phyloP scores from a whole-genome alignment of 2,329 filamentous ascomycete genomes.

The Sphaerulina vaccinii region DNA sequence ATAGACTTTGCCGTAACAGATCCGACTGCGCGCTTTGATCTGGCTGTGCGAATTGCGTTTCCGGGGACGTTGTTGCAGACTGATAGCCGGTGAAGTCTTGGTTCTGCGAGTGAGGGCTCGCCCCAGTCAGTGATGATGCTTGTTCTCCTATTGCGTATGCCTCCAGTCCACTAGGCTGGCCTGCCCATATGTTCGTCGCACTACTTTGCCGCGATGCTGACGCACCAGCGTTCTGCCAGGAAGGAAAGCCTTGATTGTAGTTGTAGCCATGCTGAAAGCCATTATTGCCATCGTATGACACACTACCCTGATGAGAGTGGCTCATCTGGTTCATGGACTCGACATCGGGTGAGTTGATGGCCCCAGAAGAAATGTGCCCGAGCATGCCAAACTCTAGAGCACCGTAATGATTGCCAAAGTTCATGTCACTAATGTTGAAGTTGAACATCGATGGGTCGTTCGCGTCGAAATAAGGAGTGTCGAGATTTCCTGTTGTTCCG shows the following conservation, averaged over 20 bases:
- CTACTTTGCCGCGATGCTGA: constrained; percentile 45
- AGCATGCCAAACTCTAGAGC: constrained; percentile 95
- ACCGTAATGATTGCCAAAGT: constrained; percentile 95
- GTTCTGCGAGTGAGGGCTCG: constrained; percentile 57
- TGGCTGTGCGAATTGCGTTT: constrained; percentile 33
- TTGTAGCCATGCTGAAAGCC: constrained; percentile 25
- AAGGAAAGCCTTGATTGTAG: constrained; percentile 27
- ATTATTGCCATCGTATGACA: constrained; percentile 33
- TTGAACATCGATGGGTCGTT: constrained; percentile 93
- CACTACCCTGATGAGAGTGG: constrained; percentile 30
- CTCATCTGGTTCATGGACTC: constrained; percentile 35
- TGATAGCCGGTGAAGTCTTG: constrained; percentile 46
- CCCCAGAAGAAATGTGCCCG: constrained; percentile 90
- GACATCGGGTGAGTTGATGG: constrained; percentile 43
- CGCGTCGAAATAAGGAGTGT: constrained; percentile 72
- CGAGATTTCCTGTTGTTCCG: constrained; percentile 47
- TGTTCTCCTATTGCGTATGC: constrained; percentile 63
- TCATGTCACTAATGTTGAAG: constrained; percentile 89
- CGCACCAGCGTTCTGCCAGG: constrained; percentile 39
- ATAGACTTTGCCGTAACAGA: constrained; percentile 35
- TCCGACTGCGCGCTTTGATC: constrained; percentile 35
- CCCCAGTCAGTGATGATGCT: constrained; percentile 56
- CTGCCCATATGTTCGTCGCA: constrained; percentile 43
- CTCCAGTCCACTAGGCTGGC: constrained; percentile 44
- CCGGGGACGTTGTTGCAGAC: constrained; percentile 32